Base-by-base conservation (phyloP, 805 yeast genomes). In the Grigorovia yakushimaensis region DNA sequence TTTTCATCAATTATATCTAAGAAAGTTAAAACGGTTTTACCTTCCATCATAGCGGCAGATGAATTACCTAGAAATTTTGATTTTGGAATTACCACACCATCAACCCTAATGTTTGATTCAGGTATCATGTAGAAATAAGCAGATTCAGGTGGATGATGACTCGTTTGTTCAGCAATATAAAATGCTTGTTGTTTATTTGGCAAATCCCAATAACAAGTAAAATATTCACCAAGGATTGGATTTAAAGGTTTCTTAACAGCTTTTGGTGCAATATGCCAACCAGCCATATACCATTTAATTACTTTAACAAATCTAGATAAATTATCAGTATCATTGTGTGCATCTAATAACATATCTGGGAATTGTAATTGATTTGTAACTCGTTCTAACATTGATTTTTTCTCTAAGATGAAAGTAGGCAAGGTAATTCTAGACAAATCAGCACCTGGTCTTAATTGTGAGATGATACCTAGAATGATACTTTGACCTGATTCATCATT, bases 131-230 rank as follows among this genome's bases (percentile, higher is more conserved):
- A 93, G 61, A 88, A 93, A 66, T 91, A 93, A 0, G 95, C 82
- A 0, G 96, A 87, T 62, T 93, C 84, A 13, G 98, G 98, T n/a
- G 98, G 98, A 63, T 93, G 98, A 60, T 93, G 98, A 30, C 95
- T 85, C 0, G 97, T 89, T 65, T 93, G 98, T 65, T 93, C 98
- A 1, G 97, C 74, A 19, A 91, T 67, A 64, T 91, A 93, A 62
- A 77, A 91, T 0, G 96, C 95, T 45, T 75, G 75, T 27, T 74
- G 78, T 27, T 73, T 76, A 44, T 84, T 78, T 10, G 89, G 80
- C 42, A 88, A 68, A 57, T 88, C 93, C 98, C 98, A 93, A 63
- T 84, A 89, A 60, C 96, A 83, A 19, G 87, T 77, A 65, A 87
- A 93, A 54, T 83, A 76, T 63, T 93, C 98, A 27, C 98, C 97